Evolutionary conservation across 371 early-diverging fungal species (phyloP), one percentile per base, ranked within the genome.

Genomic region (Chytridium lagenaria): DNA sequence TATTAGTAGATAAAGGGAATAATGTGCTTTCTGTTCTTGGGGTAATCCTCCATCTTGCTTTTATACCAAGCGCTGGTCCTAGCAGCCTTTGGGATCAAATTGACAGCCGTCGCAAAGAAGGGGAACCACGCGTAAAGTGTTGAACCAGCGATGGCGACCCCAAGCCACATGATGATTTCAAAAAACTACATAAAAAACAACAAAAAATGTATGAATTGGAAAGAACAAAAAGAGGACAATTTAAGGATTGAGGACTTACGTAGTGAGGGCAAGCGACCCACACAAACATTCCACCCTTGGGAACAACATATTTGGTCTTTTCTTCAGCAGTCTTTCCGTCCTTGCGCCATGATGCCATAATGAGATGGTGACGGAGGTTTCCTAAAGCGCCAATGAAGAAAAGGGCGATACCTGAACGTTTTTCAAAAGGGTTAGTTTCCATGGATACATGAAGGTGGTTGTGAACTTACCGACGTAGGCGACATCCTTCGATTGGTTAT

Each of bases 331-430:
- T 10, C 57, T 55, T 55, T 7, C 26, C 26, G 49, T 10, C 49
- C 57, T 55, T 55, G 57, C 57, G 57, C 57, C 57, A 55, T 5
- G 57, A 55, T 7, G 57, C 57, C 57, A 55, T 55, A 10, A 55
- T 19, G 57, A 7, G 10, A 26, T 55, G 57, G 57, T 55, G 57
- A 23, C 23, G 30, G 26, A 26, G 30, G 26, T 55, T 55, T 10
- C 57, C 57, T 7, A 23, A 7, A 23, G 57, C 10, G 10, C 57
- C 57, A 23, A 55, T 30, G 57, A 55, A 26, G 57, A 55, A 55
- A 30, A 30, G 22, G 57, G 23, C 23, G 57, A 55, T 10, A 19
- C 44, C 44, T 44, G 19, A 44, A 44, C 7, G 44, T 12, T 44
- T 44, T 12, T 44, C 19, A 44, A 44, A 44, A 44, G 44, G 19